Evolutionary conservation across 164 flowering plant species (phyloP).

Genomic region (Aristolochia californica): DNA sequence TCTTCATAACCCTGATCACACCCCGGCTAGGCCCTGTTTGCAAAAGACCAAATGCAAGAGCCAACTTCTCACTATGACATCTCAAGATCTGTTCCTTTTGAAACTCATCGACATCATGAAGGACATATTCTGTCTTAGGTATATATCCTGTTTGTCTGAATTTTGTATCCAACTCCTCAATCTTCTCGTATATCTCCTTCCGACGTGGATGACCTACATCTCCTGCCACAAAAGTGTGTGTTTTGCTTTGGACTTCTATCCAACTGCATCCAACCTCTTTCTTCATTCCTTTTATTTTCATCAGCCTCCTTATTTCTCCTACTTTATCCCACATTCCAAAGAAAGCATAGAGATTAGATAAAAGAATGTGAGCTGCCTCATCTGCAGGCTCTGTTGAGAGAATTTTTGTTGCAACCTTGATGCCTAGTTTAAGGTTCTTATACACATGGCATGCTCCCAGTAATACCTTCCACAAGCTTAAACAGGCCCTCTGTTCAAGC

Average conservation of each 20-base stretch:
- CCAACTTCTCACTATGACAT: slow-evolving; percentile 5
- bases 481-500: slow-evolving; percentile 1
- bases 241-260: slow-evolving; percentile 8
- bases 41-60: slow-evolving; percentile 1
- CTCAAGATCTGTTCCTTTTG: slow-evolving; percentile 1
- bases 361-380: slow-evolving; percentile 2
- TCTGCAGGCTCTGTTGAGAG: slow-evolving; percentile 2
- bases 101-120: slow-evolving; percentile 5
- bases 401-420: not conserved
- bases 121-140: slow-evolving; percentile 2
- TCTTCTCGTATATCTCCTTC: not conserved
- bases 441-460: slow-evolving; percentile 7
- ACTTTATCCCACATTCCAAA: not conserved
- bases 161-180: slow-evolving; percentile 3
- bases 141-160: slow-evolving; percentile 3
- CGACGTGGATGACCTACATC: slow-evolving; percentile 2
- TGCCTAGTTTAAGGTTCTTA: slow-evolving; percentile 1
- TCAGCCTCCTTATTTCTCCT: slow-evolving; percentile 1
- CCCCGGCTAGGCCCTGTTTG: not conserved
- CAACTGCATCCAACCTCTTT: slow-evolving; percentile 7
- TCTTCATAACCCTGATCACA: slow-evolving; percentile 1
- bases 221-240: slow-evolving; percentile 1
- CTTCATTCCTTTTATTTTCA: slow-evolving; percentile 6
- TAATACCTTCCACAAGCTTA: slow-evolving; percentile 3
- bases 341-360: slow-evolving; percentile 9